Conservation (phyloP, 1,284 basidiomycete genomes). For the Cutaneotrichosporon cavernicola region DNA sequence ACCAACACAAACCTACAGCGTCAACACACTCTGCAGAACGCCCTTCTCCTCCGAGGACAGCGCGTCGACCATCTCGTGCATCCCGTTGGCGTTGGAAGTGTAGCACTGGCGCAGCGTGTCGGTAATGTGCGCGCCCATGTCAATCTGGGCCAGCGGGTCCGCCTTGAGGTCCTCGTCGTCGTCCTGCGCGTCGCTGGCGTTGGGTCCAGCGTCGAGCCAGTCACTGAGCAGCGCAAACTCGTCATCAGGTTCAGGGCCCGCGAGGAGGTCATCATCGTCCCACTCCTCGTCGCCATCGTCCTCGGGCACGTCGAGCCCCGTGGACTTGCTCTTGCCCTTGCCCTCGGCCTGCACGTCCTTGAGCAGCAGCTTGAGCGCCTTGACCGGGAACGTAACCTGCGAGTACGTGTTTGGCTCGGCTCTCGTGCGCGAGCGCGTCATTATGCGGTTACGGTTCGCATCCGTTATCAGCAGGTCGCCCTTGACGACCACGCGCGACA, state of each 20-base stretch:
- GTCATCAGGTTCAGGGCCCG: slow-evolving; percentile 40
- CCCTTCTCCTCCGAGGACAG: slow-evolving; percentile 68
- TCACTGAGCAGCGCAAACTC: slow-evolving; percentile 56
- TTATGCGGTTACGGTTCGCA: slow-evolving; percentile 79
- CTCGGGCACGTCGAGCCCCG: slow-evolving; percentile 67
- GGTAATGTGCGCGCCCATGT: slow-evolving; percentile 62
- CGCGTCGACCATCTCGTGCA: slow-evolving; percentile 64
- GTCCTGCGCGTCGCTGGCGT: slow-evolving; percentile 67
- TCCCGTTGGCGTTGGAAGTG: slow-evolving; percentile 64
- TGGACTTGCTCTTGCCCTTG: slow-evolving; percentile 58
- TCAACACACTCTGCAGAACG: slow-evolving; percentile 63
- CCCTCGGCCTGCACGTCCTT: slow-evolving; percentile 69
- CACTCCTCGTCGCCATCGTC: slow-evolving; percentile 80
- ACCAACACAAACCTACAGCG: slow-evolving; percentile 14
- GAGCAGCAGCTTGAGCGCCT: slow-evolving; percentile 83
- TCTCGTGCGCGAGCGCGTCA: slow-evolving; percentile 89
- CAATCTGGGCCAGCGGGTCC: slow-evolving; percentile 83
- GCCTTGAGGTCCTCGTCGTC: slow-evolving; percentile 85
- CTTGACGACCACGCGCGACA: slow-evolving; percentile 72
- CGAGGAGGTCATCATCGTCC: slow-evolving; percentile 70
- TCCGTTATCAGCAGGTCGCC: slow-evolving; percentile 87
- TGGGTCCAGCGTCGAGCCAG: slow-evolving; percentile 62
- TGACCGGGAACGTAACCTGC: slow-evolving; percentile 79
- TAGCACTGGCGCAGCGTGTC: slow-evolving; percentile 67
- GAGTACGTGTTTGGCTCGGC: slow-evolving; percentile 80